Conservation (phyloP, 1,139 yeast species). For the Schizosaccharomyces versatilis region DNA sequence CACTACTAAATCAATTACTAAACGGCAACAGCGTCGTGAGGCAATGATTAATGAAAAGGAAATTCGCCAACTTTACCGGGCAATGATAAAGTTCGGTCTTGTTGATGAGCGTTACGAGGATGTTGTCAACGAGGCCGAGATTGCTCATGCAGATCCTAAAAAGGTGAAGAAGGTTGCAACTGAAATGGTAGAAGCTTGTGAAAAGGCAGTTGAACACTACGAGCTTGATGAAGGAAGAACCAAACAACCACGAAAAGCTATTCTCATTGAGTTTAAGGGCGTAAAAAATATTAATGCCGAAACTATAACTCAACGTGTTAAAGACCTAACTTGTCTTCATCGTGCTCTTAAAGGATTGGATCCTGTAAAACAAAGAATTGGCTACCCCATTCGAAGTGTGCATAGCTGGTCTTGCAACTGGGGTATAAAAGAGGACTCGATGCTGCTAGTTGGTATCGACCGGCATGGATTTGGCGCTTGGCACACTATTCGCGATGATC, state of each 20-base stretch:
- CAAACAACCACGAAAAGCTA: slow-evolving; percentile 37
- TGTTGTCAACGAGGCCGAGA: slow-evolving; percentile 70
- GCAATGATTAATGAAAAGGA: slow-evolving; percentile 57
- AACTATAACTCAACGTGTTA: slow-evolving; percentile 56
- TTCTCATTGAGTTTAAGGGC: slow-evolving; percentile 69
- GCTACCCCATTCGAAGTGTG: slow-evolving; percentile 51
- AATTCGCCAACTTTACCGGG: slow-evolving; percentile 64
- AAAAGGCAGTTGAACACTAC: slow-evolving; percentile 46
- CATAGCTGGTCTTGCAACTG: slow-evolving; percentile 83
- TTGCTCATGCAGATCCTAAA: slow-evolving; percentile 72
- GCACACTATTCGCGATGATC: slow-evolving; percentile 87
- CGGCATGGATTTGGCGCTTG: slow-evolving; percentile 94
- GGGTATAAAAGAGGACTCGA: slow-evolving; percentile 64
- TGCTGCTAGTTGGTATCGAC: slow-evolving; percentile 64
- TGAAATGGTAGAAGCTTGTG: slow-evolving; percentile 44
- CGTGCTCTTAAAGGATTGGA: slow-evolving; percentile 31
- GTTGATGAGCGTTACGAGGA: slow-evolving; percentile 65
- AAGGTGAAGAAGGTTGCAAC: slow-evolving; percentile 52
- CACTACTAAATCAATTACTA: slow-evolving; percentile 15
- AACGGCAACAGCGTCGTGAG: slow-evolving; percentile 16
- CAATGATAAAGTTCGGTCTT: slow-evolving; percentile 66
- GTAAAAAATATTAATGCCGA: slow-evolving; percentile 87
- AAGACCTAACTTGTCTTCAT: slow-evolving; percentile 48
- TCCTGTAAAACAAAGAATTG: slow-evolving; percentile 28
- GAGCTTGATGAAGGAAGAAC: slow-evolving; percentile 35